Conservation (phyloP, 768 basidiomycete genomes). For the Calocybe cyanea region DNA sequence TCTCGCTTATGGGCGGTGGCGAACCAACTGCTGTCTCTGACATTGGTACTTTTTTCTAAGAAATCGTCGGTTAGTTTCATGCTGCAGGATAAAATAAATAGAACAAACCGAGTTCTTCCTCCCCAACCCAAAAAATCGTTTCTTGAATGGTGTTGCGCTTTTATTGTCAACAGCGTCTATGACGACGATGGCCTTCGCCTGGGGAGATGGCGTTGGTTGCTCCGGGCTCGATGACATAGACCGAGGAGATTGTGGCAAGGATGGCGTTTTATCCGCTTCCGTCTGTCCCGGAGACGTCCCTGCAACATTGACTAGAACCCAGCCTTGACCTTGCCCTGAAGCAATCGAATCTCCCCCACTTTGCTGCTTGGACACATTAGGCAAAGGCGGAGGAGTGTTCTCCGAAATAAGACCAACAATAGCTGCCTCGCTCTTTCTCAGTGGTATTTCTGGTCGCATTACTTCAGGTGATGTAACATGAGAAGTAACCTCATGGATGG, state of each 20-base stretch:
- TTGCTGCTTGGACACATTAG: slow-evolving; percentile 1
- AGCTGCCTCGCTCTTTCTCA: slow-evolving; percentile 63
- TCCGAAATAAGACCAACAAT: slow-evolving; percentile 48
- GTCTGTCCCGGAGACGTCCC: slow-evolving; percentile 19
- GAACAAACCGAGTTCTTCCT: slow-evolving; percentile 35
- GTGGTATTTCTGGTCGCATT: slow-evolving; percentile 35
- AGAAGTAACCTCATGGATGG: slow-evolving; percentile 47
- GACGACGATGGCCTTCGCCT: slow-evolving; percentile 62
- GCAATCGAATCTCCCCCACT: slow-evolving; percentile 4
- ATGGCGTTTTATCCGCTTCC: slow-evolving; percentile 1
- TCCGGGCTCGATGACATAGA: neutral
- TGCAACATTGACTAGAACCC: slow-evolving; percentile 66
- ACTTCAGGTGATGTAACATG: slow-evolving; percentile 54
- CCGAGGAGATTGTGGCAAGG: neutral
- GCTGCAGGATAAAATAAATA: neutral
- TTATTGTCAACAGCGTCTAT: slow-evolving; percentile 55
- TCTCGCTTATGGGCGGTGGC: neutral
- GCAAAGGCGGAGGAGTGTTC: slow-evolving; percentile 19
- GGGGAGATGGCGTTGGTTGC: slow-evolving; percentile 17
- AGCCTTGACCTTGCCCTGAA: slow-evolving; percentile 45
- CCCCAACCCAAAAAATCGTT: slow-evolving; percentile 35
- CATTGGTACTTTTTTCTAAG: slow-evolving; percentile 11
- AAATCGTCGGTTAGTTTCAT: neutral
- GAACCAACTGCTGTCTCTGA: neutral
- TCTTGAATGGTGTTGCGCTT: slow-evolving; percentile 18